These are phyloP conservation scores for Ichthyophonus hoferi DNA, from an alignment of 208 protist genomes.

Conservation along the genomic window DNA sequence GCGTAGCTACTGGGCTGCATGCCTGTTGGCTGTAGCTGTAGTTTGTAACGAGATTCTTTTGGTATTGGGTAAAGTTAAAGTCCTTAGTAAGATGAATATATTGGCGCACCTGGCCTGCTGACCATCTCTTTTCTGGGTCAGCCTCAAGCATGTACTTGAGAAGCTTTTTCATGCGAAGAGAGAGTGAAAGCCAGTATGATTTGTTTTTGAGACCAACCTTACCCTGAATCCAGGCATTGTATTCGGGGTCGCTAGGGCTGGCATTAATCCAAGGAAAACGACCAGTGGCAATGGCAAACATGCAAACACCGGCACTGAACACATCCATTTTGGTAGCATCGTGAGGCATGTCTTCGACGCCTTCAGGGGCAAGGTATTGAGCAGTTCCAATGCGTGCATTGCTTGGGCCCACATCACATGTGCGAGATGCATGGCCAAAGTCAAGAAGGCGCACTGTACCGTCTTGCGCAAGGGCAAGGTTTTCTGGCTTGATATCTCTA, in stretches of 20 bases:
- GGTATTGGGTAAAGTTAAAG: no score
- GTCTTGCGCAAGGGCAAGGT: slow-evolving; percentile 46
- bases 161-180: background rate
- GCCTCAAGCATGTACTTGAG: background rate
- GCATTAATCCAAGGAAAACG: background rate
- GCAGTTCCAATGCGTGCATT: background rate
- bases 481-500: slow-evolving; percentile 94
- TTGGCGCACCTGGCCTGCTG: background rate
- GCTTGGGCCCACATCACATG: background rate
- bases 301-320: background rate
- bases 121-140: background rate
- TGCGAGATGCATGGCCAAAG: background rate
- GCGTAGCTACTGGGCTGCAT: no score
- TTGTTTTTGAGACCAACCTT: background rate
- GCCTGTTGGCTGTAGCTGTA: no score
- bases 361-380: background rate
- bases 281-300: slow-evolving; percentile 14
- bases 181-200: background rate
- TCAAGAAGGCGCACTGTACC: background rate
- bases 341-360: background rate
- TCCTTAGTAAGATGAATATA: background rate
- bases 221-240: background rate
- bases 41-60: no score
- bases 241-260: background rate
- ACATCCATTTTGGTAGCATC: background rate